These are phyloP conservation scores for Xylaria grammica DNA, from an alignment of 495 filamentous ascomycete genomes.

Conservation along the genomic window DNA sequence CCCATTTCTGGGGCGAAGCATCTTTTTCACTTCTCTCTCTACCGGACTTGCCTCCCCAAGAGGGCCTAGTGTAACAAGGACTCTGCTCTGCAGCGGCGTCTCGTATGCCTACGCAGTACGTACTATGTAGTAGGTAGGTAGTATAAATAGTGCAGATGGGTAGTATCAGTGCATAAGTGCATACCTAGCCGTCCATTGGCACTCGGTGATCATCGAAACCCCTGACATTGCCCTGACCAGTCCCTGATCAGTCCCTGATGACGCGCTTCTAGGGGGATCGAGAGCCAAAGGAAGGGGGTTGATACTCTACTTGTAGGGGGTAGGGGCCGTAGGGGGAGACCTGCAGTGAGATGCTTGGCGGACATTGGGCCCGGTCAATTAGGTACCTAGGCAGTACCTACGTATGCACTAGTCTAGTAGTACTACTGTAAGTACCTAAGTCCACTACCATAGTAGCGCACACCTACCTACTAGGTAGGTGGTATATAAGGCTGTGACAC, in stretches of 20 bases:
- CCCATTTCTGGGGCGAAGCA: slow-evolving; percentile 8
- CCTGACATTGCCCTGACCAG: no score
- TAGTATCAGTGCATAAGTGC: no score
- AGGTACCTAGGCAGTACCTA: no score
- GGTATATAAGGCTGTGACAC: not conserved
- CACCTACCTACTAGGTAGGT: no score
- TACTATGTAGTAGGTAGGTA: no score
- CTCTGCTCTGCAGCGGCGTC: not conserved
- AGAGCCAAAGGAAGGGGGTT: slow-evolving; percentile 7
- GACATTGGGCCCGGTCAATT: no score
- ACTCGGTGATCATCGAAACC: slow-evolving; percentile 12
- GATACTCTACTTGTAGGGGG: not conserved
- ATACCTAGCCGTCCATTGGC: not conserved
- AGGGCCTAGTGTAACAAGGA: not conserved
- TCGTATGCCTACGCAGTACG: not conserved
- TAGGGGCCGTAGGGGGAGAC: no score
- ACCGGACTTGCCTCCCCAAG: not conserved
- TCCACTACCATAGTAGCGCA: no score
- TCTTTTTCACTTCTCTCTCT: slow-evolving; percentile 5
- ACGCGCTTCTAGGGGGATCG: not conserved
- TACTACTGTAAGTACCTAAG: no score
- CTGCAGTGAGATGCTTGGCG: not conserved
- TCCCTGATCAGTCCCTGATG: no score
- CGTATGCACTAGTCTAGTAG: no score
- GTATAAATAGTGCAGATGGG: no score